These are phyloP conservation scores for Avena atlantica DNA, from an alignment of 176 grass and related monocot species.

Conservation along the genomic window DNA sequence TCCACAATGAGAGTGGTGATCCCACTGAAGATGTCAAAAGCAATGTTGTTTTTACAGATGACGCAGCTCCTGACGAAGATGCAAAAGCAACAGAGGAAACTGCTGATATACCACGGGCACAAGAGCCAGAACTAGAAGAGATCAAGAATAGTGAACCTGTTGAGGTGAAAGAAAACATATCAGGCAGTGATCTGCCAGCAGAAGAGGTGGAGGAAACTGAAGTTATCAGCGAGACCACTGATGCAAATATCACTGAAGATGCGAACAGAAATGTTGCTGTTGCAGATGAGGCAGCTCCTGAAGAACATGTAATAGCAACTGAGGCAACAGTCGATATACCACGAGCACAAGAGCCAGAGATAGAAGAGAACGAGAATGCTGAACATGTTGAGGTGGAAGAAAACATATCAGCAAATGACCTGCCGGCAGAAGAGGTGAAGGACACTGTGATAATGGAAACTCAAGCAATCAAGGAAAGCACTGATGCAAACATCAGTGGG, in stretches of 20 bases:
- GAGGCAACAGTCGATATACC: conserved; percentile 14
- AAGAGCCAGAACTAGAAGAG: conserved; percentile 39
- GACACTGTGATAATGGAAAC: background rate
- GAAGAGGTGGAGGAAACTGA: conserved; percentile 38
- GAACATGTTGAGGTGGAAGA: conserved; percentile 27
- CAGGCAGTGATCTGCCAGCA: background rate
- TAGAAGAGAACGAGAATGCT: conserved; percentile 37
- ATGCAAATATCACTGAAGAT: conserved; percentile 19
- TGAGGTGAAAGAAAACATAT: conserved; percentile 34
- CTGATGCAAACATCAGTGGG: conserved; percentile 11
- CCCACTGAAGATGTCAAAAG: conserved; percentile 15
- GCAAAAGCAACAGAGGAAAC: conserved; percentile 1
- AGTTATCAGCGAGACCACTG: conserved; percentile 30
- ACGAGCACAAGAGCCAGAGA: conserved; percentile 22
- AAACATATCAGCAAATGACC: conserved; percentile 14
- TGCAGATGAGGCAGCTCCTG: conserved; percentile 8
- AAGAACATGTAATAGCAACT: conserved; percentile 25
- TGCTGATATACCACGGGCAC: background rate
- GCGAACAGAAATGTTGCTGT: background rate
- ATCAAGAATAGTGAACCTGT: conserved; percentile 26
- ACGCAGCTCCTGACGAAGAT: background rate
- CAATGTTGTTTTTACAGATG: background rate
- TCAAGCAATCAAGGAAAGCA: conserved; percentile 19
- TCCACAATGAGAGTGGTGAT: conserved; percentile 22
- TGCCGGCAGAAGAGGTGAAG: conserved; percentile 16